A percentile compares a stretch with the other conserved stretches of the same genome.
Evolutionary conservation across 495 filamentous ascomycete genomes (phyloP).

Genomic region (Penicillium longicatenatum): DNA sequence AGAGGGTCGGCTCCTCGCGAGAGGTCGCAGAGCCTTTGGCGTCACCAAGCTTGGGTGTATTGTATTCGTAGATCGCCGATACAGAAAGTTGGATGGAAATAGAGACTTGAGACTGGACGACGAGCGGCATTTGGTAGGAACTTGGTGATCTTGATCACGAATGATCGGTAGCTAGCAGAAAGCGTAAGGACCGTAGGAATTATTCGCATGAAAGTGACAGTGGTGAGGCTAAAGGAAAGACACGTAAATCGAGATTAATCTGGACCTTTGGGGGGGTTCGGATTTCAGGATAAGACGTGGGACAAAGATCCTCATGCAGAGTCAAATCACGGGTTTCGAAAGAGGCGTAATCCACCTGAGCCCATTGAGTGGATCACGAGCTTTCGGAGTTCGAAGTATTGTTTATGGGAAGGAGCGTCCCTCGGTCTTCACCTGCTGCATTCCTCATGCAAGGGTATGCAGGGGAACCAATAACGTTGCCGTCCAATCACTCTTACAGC

Average conservation of each 20-base stretch:
- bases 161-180: background rate
- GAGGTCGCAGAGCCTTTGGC: background rate
- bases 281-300: background rate
- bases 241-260: background rate
- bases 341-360: background rate
- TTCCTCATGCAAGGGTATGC: slow-evolving; percentile 4
- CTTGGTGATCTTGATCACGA: background rate
- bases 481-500: background rate
- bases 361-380: background rate
- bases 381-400: background rate
- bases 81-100: background rate
- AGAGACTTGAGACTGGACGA: background rate
- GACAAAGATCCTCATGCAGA: background rate
- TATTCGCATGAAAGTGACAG: background rate
- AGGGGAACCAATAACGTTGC: slow-evolving; percentile 2
- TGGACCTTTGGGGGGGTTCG: background rate
- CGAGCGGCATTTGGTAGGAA: background rate
- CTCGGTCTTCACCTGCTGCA: background rate
- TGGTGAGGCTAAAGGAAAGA: background rate
- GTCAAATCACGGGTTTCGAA: background rate
- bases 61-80: background rate
- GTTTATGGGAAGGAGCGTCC: background rate
- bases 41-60: background rate
- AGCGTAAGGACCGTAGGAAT: background rate
- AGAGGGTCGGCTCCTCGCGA: background rate